Conservation (phyloP, 1,284 basidiomycete species). For the Leccinum angustisporum region DNA sequence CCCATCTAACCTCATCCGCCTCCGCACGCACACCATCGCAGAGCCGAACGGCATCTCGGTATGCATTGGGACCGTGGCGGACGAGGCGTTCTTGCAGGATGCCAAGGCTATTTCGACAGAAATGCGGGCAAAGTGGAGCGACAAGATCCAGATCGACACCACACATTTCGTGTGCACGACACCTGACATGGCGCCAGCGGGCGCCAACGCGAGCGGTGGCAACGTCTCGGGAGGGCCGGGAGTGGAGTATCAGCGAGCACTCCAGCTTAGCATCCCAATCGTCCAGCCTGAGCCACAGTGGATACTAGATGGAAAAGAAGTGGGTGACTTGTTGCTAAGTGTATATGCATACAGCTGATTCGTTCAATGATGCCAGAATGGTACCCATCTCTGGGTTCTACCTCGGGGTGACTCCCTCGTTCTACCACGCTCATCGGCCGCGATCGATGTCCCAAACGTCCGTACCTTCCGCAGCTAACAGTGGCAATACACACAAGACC, state of each 20-base stretch:
- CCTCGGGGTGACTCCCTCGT: slow-evolving; percentile 46
- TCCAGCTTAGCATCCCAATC: slow-evolving; percentile 87
- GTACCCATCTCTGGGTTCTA: slow-evolving; percentile 36
- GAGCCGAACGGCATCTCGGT: slow-evolving; percentile 92
- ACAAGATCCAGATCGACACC: slow-evolving; percentile 94
- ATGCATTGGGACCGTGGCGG: slow-evolving; percentile 87
- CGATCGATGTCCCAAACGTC: too few species aligned
- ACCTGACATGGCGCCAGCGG: slow-evolving; percentile 64
- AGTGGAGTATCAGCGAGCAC: slow-evolving; percentile 85
- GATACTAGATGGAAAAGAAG: slow-evolving; percentile 54
- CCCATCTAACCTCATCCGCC: slow-evolving; percentile 77
- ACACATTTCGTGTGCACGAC: slow-evolving; percentile 96
- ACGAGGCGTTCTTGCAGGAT: slow-evolving; percentile 72
- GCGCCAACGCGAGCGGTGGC: slow-evolving; percentile 65
- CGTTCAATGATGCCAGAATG: too few species aligned
- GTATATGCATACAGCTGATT: too few species aligned
- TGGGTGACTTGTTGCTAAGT: too few species aligned
- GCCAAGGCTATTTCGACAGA: slow-evolving; percentile 58
- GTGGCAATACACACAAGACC: too few species aligned
- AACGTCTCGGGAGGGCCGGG: slow-evolving; percentile 55
- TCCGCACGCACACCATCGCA: slow-evolving; percentile 89
- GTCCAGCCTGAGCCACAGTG: slow-evolving; percentile 71
- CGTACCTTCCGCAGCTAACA: too few species aligned
- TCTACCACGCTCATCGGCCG: too few species aligned
- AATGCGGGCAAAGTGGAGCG: slow-evolving; percentile 84